These are phyloP conservation scores for Botrytis hyacinthi DNA, from an alignment of 2,329 filamentous ascomycete species.

Conservation along the genomic window DNA sequence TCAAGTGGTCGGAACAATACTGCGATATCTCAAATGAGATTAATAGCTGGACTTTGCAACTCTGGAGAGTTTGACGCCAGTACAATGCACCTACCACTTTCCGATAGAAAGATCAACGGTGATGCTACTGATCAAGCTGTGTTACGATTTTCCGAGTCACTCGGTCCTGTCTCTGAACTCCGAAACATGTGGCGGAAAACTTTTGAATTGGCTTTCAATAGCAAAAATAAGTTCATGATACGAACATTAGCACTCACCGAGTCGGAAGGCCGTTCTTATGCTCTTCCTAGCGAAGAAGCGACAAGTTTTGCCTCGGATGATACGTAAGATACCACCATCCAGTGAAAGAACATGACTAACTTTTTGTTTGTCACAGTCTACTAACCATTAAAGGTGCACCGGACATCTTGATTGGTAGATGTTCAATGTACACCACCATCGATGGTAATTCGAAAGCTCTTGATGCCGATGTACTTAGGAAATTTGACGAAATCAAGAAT, in stretches of 20 bases:
- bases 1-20: constrained; percentile 36
- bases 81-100: constrained; percentile 55
- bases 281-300: constrained; percentile 21
- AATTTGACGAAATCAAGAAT: constrained; percentile 60
- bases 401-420: constrained; percentile 66
- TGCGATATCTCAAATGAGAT: constrained; percentile 56
- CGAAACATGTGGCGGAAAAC: constrained; percentile 61
- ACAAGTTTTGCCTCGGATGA: constrained; percentile 17
- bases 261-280: constrained; percentile 16
- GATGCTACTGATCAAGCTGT: constrained; percentile 75
- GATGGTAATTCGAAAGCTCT: constrained; percentile 54
- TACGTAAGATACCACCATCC: background rate
- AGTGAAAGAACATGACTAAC: background rate
- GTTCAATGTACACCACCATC: constrained; percentile 54
- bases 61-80: constrained; percentile 70
- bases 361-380: constrained; percentile 36
- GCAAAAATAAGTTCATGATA: constrained; percentile 80
- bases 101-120: constrained; percentile 63
- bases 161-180: constrained; percentile 58
- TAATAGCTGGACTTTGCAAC: constrained; percentile 67
- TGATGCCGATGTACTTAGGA: constrained; percentile 43
- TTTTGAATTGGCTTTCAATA: constrained; percentile 72
- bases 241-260: constrained; percentile 54
- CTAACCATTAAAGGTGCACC: constrained; percentile 75
- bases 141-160: constrained; percentile 64